Evolutionary conservation across 805 yeast species (phyloP).

Genomic region (Kazachstania viticola): DNA sequence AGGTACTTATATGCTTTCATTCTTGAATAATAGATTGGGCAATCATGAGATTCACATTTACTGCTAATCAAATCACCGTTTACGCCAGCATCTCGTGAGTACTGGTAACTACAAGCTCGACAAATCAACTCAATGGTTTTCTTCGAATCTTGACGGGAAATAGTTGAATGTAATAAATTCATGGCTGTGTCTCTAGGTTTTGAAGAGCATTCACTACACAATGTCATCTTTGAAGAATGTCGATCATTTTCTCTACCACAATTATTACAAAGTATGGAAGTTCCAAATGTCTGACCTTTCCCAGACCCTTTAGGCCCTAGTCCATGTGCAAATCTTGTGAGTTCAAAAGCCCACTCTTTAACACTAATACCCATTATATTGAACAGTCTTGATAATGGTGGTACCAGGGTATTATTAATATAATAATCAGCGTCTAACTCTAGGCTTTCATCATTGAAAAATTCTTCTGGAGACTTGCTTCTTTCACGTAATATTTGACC

Average conservation of each 20-base stretch:
- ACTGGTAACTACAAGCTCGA: slow-evolving; percentile 25
- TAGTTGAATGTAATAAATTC: background rate
- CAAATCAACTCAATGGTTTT: slow-evolving; percentile 27
- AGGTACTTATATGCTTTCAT: slow-evolving; percentile 30
- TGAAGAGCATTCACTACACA: slow-evolving; percentile 10
- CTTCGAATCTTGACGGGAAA: slow-evolving; percentile 8
- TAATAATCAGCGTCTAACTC: slow-evolving; percentile 76
- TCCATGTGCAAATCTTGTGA: slow-evolving; percentile 35
- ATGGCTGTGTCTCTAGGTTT: slow-evolving; percentile 11
- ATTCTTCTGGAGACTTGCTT: slow-evolving; percentile 67
- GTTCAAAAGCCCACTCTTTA: slow-evolving; percentile 58
- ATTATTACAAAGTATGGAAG: slow-evolving; percentile 18
- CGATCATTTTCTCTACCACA: slow-evolving; percentile 29
- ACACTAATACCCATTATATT: slow-evolving; percentile 75
- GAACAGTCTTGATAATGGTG: slow-evolving; percentile 81
- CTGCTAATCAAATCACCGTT: slow-evolving; percentile 21
- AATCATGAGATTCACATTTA: slow-evolving; percentile 50
- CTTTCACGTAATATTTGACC: slow-evolving; percentile 60
- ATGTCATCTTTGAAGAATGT: slow-evolving; percentile 5
- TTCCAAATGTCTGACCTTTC: slow-evolving; percentile 2
- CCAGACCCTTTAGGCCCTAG: slow-evolving; percentile 2
- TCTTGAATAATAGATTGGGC: slow-evolving; percentile 48
- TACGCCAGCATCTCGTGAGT: slow-evolving; percentile 17
- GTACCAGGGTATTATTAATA: slow-evolving; percentile 70
- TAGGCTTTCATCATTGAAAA: slow-evolving; percentile 33